Percentiles rank a stretch among this genome's conserved stretches.
Conservation (phyloP, 768 basidiomycete genomes). For the Lentinula boryana region DNA sequence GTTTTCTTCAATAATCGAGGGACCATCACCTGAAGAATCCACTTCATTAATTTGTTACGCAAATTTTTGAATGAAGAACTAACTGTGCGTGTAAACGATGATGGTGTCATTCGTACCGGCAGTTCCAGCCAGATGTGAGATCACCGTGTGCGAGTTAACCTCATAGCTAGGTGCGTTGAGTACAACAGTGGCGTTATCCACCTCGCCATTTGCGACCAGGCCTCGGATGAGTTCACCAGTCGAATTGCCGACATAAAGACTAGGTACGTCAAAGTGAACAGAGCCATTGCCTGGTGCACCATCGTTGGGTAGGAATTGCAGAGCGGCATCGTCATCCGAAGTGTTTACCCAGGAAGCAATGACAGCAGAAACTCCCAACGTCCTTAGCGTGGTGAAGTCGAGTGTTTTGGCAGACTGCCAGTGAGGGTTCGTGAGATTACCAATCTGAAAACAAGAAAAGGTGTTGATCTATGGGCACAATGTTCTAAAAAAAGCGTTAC, state of each 20-base stretch:
- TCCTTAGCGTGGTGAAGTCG: conserved; percentile 16
- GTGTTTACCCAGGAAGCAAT: conserved; percentile 23
- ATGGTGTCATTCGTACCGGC: conserved; percentile 14
- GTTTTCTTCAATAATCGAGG: conserved; percentile 25
- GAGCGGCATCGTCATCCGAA: conserved; percentile 21
- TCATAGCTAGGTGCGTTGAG: conserved; percentile 21
- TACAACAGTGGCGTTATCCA: conserved; percentile 21
- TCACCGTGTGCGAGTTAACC: conserved; percentile 16
- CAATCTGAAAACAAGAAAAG: conserved; percentile 11
- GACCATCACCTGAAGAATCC: conserved; percentile 19
- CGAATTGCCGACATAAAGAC: conserved; percentile 22
- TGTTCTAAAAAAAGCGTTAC: conserved; percentile 3
- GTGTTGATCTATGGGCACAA: not conserved
- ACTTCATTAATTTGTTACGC: not conserved
- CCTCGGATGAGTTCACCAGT: conserved; percentile 22
- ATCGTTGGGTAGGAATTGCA: conserved; percentile 22
- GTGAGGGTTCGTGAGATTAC: conserved; percentile 25
- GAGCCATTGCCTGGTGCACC: conserved; percentile 18
- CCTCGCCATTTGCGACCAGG: conserved; percentile 13
- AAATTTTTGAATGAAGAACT: not conserved
- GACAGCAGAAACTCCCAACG: conserved; percentile 17
- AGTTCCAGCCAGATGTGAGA: conserved; percentile 19
- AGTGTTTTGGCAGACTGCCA: conserved; percentile 24
- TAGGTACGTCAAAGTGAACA: conserved; percentile 20
- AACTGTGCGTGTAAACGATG: conserved; percentile 25